Base-by-base conservation (phyloP, 2,329 filamentous ascomycete genomes). In the Ophiostoma ips region DNA sequence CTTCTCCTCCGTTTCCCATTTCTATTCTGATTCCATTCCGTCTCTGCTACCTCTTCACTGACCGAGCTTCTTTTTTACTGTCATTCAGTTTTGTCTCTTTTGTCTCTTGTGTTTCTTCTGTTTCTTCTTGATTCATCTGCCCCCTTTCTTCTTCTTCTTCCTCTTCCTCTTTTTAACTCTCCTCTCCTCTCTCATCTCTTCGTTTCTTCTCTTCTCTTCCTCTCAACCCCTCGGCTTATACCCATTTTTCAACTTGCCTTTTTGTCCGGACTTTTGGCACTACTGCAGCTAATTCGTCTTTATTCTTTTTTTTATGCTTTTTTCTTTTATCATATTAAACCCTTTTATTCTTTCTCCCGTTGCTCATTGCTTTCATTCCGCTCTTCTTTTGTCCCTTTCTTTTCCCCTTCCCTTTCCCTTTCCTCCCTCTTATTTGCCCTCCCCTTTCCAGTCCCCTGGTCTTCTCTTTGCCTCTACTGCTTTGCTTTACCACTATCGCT, bases 221-320 rank as follows among this genome's bases (percentile, higher is more conserved):
- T 36, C 33, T 36, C 12, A 8, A 30, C 38, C 38, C 38, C 38
- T 41, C 38, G 38, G 19, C 38, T 16, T 36, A n/a, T 43, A 16
- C 15, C 24, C 40, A 16, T 35, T 37, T 37, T 24, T 47, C 44
- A 46, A 19, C 40, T 44, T 44, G 38, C 45, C 43, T 19, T 28
- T 40, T 35, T 40, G 15, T 43, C 28, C 9, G 41, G 15, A 40
- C 49, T 35, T 31, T 37, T 50, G 35, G 43, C 49, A 47, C 44
- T 50, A 47, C 49, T 50, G 49, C 36, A 46, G 36, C 49, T 36
- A 43, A 40, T 31, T 33, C 10, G n/a, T 30, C 21, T 34, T 45
- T 45, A 16, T 18, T 46, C 31, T n/a, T 18, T 35, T 41, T 18
- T 38, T 18, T 30, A n/a, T 18, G 10, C 5, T 15, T 2, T 34